Percentiles rank a stretch among this genome's conserved stretches.
phyloP scores from a whole-genome alignment of 805 yeast genomes.

The Lachancea thermotolerans region DNA sequence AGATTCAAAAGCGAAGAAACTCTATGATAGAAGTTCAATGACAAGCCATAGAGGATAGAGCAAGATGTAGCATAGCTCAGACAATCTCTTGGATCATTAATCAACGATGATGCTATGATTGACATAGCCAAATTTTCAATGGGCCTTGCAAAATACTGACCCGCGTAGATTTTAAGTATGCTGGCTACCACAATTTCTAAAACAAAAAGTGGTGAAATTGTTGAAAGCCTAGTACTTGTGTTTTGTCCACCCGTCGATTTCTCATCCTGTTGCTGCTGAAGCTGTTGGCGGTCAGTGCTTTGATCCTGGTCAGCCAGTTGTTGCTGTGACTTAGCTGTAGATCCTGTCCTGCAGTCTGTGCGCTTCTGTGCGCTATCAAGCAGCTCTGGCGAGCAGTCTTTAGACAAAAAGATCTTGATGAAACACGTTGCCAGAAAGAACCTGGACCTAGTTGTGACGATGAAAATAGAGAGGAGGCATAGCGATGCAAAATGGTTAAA shows the following conservation, averaged over 20 bases:
- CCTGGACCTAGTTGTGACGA: conserved; percentile 23
- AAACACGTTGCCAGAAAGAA: conserved; percentile 25
- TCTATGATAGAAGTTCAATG: conserved; percentile 12
- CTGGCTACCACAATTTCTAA: conserved; percentile 18
- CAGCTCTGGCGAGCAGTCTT: conserved; percentile 1
- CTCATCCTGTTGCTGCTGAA: background rate
- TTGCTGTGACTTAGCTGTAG: background rate
- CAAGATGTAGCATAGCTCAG: conserved; percentile 26
- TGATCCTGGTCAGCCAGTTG: background rate
- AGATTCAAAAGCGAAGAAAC: conserved; percentile 2
- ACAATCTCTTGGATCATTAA: conserved; percentile 27
- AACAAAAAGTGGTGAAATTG: conserved; percentile 1
- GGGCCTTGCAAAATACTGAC: conserved; percentile 18
- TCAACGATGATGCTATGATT: conserved; percentile 29
- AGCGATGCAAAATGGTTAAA: conserved; percentile 26
- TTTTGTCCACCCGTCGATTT: background rate
- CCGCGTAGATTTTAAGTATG: conserved; percentile 16
- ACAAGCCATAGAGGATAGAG: conserved; percentile 23
- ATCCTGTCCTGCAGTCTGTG: background rate
- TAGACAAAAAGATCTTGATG: conserved; percentile 24
- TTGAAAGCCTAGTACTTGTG: background rate
- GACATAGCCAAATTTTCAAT: conserved; percentile 26
- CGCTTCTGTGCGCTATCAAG: no score
- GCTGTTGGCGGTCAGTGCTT: background rate
- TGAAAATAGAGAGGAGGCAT: conserved; percentile 21